Conservation (phyloP, 2,329 filamentous ascomycete genomes). For the Raffaelea albimanens region DNA sequence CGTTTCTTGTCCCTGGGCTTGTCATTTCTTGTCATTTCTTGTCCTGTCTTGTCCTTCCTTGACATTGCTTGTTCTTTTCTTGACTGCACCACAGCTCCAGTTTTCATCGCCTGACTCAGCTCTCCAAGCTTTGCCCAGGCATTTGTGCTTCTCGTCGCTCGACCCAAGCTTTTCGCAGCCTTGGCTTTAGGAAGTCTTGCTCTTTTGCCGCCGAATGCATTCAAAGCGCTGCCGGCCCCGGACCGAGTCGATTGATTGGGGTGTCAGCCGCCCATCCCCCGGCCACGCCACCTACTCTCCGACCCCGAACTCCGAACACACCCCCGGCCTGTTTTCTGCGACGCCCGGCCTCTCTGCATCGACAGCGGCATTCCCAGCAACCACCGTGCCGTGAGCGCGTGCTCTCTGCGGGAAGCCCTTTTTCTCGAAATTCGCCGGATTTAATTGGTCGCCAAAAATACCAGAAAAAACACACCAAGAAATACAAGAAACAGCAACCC, state of each 20-base stretch:
- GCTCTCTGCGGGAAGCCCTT: too few relatives aligned
- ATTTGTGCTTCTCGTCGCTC: not conserved
- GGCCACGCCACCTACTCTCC: too few relatives aligned
- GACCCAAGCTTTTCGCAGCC: too few relatives aligned
- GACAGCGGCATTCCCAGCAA: not conserved
- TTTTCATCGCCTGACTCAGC: too few relatives aligned
- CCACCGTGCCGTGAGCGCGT: not conserved
- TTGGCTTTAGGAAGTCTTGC: not conserved
- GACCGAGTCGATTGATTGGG: constrained; percentile 18
- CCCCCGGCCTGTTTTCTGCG: not conserved
- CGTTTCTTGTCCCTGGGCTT: too few relatives aligned
- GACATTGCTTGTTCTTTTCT: too few relatives aligned
- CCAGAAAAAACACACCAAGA: not conserved
- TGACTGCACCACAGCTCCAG: too few relatives aligned
- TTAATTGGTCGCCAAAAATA: not conserved
- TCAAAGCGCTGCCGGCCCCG: constrained; percentile 7
- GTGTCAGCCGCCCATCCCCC: constrained; percentile 9
- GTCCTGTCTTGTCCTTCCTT: too few relatives aligned
- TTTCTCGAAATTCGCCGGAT: not conserved
- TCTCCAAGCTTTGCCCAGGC: not conserved
- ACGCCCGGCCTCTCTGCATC: not conserved
- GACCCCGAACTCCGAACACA: too few relatives aligned
- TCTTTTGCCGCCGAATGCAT: constrained; percentile 15
- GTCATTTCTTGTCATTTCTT: too few relatives aligned
- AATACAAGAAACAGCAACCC: not conserved